Base-by-base conservation (phyloP, 148 eudicot genomes). In the Arbutus unedo region DNA sequence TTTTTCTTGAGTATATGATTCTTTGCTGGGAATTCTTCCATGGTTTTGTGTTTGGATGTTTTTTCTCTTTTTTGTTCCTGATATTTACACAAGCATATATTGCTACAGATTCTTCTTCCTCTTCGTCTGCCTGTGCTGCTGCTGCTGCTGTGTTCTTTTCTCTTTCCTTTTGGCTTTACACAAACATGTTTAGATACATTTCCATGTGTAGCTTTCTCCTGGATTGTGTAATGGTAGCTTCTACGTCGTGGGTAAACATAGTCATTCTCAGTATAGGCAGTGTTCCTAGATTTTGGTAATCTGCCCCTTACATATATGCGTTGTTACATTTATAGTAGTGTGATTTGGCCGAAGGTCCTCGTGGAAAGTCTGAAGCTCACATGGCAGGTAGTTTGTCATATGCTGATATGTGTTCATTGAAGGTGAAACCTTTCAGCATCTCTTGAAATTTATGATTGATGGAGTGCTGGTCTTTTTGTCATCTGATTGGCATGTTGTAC, bases 291-390 rank as follows among this genome's bases (percentile, higher is more conserved):
- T 5, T 19, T 73, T 73, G 23, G 53, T 47, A 10, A 74, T 74
- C 31, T 71, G 13, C 25, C 23, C 19, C n/a, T 47, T n/a, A 25
- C 23, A 9, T 23, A 2, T 19, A 2, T 71, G 41, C 44, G 50
- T 43, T 1, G 54, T 74, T 74, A 8, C 6, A 48, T 74, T 10
- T 14, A 74, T 74, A 48, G 55, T 74, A 19, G 53, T n/a, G 48
- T 74, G 53, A 74, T 47, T 48, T 16, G 44, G 1, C 7, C 8
- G 31, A 21, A 14, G 0, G 8, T 75, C 59, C 78, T 75, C 7
- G 8, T 50, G 59, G 78, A 75, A 75, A 75, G 31, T 75, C 14
- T 75, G 57, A 75, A 75, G 25, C 43, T 50, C 18, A 74, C 54
- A 74, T n/a, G 14, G 11, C 5, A n/a, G 54, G 77, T 19, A 48